These are phyloP conservation scores for Sungouiella thailandica DNA, from an alignment of 805 yeast species.

Conservation along the genomic window DNA sequence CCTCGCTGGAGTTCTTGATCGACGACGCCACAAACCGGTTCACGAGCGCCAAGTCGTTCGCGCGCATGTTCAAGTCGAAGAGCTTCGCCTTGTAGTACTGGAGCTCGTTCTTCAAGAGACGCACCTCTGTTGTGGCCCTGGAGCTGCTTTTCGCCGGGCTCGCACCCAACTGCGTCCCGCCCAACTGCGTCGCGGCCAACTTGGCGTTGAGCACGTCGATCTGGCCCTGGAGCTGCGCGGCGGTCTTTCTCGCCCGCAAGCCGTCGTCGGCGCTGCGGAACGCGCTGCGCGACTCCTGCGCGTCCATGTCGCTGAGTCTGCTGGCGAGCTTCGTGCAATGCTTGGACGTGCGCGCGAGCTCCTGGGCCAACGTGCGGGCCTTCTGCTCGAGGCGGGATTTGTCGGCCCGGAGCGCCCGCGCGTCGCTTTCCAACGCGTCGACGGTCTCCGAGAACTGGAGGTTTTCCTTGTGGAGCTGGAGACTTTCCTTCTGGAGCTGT, in stretches of 20 bases:
- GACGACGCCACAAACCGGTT: slow-evolving; percentile 27
- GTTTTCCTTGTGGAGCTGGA: slow-evolving; percentile 23
- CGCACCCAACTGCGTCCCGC: background rate
- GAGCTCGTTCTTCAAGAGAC: slow-evolving; percentile 35
- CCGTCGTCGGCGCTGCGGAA: slow-evolving; percentile 7
- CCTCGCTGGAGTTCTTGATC: slow-evolving; percentile 23
- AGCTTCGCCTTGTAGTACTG: slow-evolving; percentile 44
- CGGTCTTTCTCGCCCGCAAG: slow-evolving; percentile 7
- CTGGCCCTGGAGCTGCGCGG: slow-evolving; percentile 20
- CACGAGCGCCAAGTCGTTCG: slow-evolving; percentile 32
- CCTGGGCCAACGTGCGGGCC: slow-evolving; percentile 23
- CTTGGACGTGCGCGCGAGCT: slow-evolving; percentile 24
- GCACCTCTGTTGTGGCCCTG: slow-evolving; percentile 1
- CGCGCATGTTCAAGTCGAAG: slow-evolving; percentile 35
- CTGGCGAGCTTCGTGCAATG: slow-evolving; percentile 28
- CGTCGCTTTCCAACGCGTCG: slow-evolving; percentile 26
- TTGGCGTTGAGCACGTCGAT: slow-evolving; percentile 24
- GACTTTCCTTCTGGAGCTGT: slow-evolving; percentile 20
- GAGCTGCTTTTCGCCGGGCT: background rate
- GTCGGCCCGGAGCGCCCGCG: slow-evolving; percentile 22
- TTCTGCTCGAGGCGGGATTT: slow-evolving; percentile 26
- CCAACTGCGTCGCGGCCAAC: slow-evolving; percentile 20
- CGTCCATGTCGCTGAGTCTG: slow-evolving; percentile 20
- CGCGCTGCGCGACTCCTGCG: slow-evolving; percentile 5
- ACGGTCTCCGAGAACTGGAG: slow-evolving; percentile 22